Conservation (phyloP, 176 grass and related monocot genomes). For the Poa annua region DNA sequence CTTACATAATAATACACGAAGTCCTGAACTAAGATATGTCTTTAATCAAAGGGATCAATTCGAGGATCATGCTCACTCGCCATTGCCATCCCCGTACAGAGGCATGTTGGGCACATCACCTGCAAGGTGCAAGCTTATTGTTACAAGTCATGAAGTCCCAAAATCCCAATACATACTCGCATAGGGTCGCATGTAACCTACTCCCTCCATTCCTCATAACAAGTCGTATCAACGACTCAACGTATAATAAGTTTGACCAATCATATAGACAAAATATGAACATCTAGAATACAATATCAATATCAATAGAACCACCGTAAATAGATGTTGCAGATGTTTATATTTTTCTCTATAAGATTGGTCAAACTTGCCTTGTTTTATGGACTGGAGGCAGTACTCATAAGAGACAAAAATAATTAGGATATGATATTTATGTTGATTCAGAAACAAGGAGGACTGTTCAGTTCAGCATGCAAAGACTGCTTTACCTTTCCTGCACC, state of each 20-base stretch:
- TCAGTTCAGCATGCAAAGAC: neutral
- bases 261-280: too few species aligned
- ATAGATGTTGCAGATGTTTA: too few species aligned
- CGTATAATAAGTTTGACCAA: too few species aligned
- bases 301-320: too few species aligned
- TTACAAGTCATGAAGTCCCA: neutral
- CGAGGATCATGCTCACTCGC: constrained; percentile 96
- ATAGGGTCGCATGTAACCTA: neutral
- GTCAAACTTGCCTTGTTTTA: too few species aligned
- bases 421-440: neutral
- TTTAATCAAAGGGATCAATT: constrained; percentile 89
- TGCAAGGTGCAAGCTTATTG: constrained; percentile 67
- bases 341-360: too few species aligned
- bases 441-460: neutral
- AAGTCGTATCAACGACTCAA: too few species aligned
- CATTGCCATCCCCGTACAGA: constrained; percentile 99
- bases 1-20: constrained; percentile 12
- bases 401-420: constrained; percentile 2
- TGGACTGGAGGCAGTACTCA: neutral
- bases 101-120: constrained; percentile 99
- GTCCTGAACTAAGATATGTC: neutral
- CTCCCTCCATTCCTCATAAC: too few species aligned
- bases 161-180: neutral
- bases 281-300: too few species aligned
- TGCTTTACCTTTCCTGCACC: constrained; percentile 85